These are phyloP conservation scores for Pythium folliculosum DNA, from an alignment of 352 stramenopile genomes.

Conservation along the genomic window DNA sequence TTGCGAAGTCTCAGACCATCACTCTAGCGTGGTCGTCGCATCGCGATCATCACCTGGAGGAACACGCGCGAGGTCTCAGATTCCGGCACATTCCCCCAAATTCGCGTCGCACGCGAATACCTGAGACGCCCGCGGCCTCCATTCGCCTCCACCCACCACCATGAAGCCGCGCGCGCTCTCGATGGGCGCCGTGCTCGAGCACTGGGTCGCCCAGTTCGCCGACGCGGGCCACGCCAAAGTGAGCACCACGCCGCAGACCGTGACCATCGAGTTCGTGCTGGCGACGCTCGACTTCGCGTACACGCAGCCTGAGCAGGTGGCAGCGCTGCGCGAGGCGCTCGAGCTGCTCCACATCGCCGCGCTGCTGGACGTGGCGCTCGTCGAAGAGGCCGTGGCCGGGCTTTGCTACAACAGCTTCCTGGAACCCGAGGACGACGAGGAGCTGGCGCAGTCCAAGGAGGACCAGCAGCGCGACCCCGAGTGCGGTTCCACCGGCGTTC, in stretches of 20 bases:
- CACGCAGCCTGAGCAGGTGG: slow-evolving; percentile 3
- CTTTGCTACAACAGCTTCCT: slow-evolving; percentile 22
- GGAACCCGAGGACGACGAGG: slow-evolving; percentile 11
- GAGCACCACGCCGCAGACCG: background rate
- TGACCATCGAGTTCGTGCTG: slow-evolving; percentile 20
- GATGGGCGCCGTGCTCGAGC: slow-evolving; percentile 19
- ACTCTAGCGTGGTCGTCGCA: background rate
- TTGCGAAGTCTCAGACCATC: background rate
- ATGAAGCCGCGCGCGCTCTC: slow-evolving; percentile 24
- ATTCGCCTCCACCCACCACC: background rate
- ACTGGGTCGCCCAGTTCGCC: slow-evolving; percentile 18
- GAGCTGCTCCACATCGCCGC: slow-evolving; percentile 18
- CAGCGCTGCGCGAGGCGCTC: slow-evolving; percentile 17
- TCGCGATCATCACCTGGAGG: background rate
- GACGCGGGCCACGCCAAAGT: slow-evolving; percentile 22
- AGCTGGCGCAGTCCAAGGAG: background rate
- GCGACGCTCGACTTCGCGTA: slow-evolving; percentile 6
- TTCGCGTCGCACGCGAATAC: slow-evolving; percentile 4
- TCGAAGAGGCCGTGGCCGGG: slow-evolving; percentile 20
- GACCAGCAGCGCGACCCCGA: background rate
- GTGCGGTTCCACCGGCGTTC: too few relatives aligned
- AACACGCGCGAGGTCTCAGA: background rate
- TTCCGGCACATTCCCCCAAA: background rate
- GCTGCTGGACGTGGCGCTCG: slow-evolving; percentile 5
- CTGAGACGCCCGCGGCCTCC: background rate